A percentile compares a stretch with the other conserved stretches of the same genome.
Conservation (phyloP, 441 rosid species). For the Adansonia rubrostipa region DNA sequence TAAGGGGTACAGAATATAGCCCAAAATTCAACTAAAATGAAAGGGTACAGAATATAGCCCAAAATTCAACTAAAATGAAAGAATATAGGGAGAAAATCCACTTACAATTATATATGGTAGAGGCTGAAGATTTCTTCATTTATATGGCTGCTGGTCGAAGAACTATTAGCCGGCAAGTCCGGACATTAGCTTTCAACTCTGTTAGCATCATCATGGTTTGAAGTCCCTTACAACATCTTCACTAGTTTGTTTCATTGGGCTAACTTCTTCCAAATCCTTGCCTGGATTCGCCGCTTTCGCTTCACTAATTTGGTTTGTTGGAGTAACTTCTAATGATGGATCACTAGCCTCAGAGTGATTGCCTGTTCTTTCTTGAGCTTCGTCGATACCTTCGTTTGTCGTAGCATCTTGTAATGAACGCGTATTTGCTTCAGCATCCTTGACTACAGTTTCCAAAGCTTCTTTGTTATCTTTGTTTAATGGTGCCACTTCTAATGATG, state of each 20-base stretch:
- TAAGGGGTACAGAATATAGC: neutral
- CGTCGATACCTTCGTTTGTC: constrained; percentile 23
- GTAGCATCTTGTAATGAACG: constrained; percentile 25
- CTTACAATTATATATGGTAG: neutral
- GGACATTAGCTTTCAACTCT: neutral
- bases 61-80: constrained; percentile 6
- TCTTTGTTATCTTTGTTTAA: constrained; percentile 24
- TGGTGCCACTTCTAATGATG: constrained; percentile 26
- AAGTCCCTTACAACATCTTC: constrained; percentile 12
- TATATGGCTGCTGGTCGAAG: neutral
- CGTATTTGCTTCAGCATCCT: constrained; percentile 27
- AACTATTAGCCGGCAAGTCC: neutral
- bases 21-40: neutral
- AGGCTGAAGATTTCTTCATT: constrained; percentile 22
- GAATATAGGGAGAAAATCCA: neutral
- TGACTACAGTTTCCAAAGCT: constrained; percentile 17
- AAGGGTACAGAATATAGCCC: neutral
- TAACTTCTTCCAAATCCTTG: neutral
- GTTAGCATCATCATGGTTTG: neutral
- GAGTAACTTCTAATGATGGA: constrained; percentile 7
- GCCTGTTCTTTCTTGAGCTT: neutral
- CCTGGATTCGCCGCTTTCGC: neutral
- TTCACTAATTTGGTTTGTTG: neutral
- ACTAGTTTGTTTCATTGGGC: neutral
- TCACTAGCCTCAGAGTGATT: constrained; percentile 27